These are phyloP conservation scores for Moniliella sp. DNA, from an alignment of 1,284 basidiomycete genomes.

Conservation along the genomic window DNA sequence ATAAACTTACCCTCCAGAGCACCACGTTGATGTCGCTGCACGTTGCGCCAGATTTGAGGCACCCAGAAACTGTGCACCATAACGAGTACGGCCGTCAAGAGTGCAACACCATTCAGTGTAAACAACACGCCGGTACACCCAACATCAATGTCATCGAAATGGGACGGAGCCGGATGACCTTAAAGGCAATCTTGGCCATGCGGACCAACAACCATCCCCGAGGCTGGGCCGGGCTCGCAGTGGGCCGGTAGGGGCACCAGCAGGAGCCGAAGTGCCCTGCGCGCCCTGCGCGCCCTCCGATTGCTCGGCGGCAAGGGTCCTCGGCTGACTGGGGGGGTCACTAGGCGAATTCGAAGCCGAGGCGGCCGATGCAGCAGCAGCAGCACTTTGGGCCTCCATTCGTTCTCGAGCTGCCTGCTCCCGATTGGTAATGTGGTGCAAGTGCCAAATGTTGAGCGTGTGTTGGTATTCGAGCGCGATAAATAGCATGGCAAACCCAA, in stretches of 20 bases:
- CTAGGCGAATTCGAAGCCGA: not conserved
- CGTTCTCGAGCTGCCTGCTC: no score
- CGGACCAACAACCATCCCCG: not conserved
- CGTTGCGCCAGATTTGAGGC: conserved; percentile 30
- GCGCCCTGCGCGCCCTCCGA: no score
- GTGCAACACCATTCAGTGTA: not conserved
- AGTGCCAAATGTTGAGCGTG: not conserved
- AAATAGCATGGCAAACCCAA: not conserved
- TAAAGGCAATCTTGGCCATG: not conserved
- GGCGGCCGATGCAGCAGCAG: not conserved
- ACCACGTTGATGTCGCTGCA: conserved; percentile 12
- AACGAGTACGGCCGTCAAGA: not conserved
- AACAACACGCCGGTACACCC: not conserved
- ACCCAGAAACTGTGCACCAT: conserved; percentile 11
- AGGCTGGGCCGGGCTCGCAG: not conserved
- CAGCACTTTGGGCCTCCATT: no score
- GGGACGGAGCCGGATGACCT: not conserved
- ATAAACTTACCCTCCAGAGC: conserved; percentile 18
- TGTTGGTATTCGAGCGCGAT: not conserved
- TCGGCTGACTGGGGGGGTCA: not conserved
- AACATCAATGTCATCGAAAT: not conserved
- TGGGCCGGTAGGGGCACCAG: no score
- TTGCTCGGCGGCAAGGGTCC: not conserved
- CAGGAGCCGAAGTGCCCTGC: no score
- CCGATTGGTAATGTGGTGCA: not conserved